Evolutionary conservation across 257 asterid species (phyloP), one percentile per base, ranked within the genome.

Genomic region (Petunia secreta): DNA sequence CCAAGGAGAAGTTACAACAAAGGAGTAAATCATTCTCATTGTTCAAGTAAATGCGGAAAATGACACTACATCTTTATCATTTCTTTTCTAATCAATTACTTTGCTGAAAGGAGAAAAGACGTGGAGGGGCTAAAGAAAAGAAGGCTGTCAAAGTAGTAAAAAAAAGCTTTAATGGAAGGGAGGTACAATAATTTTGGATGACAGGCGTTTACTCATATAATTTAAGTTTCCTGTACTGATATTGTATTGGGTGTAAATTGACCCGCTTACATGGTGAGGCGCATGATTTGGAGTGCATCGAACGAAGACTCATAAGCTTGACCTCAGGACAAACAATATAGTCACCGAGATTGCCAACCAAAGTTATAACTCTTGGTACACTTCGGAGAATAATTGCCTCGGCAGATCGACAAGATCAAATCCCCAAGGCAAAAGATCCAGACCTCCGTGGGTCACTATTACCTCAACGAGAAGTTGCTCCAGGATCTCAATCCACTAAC

Each of bases 111-210:
- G 76, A 63, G 57, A 34, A 65, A 41, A 80, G 75, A 67, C 16
- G 65, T 15, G 59, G 53, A 46, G 44, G 48, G 73, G 63, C 65
- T 75, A 84, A 37, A 59, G 82, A 82, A 80, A 79, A 79, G 63
- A 63, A 64, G 79, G 60, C 15, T 78, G 69, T 67, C 40, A 63
- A 63, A 79, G 82, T 65, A 43, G 25, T 37, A 79, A 15, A 79
- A 65, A 64, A 15, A 15, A 75, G 77, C 83, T 80, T 86, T 66
- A 82, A 36, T 81, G 40, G 62, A 44, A 41, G 78, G 14, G 57
- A 46, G 77, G 89, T 80, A 87, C 89, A 85, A 89, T 85, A 77
- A 85, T 86, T 84, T 71, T 54, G 43, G 75, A 64, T 75, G 71
- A 54, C 9, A 39, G 6, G 34, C 25, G 63, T 75, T 15, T 66